Evolutionary conservation across 495 filamentous ascomycete genomes (phyloP), one percentile per base, ranked within the genome.

Genomic region (Trichocladium antarcticum): DNA sequence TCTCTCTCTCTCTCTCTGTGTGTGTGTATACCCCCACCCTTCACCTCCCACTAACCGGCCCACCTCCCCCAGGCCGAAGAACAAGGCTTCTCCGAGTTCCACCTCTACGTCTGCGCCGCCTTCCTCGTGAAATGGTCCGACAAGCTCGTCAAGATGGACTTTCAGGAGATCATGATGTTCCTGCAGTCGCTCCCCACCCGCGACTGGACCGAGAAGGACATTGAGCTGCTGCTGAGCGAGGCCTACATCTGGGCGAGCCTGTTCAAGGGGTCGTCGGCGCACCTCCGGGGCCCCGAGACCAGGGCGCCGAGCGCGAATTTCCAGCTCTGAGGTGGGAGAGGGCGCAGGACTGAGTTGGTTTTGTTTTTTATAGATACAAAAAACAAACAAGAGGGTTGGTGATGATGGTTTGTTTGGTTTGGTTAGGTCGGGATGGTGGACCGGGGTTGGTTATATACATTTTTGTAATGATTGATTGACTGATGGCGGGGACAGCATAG

Each of bases 111-210:
- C 27, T 98, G 92, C 64, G 92, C 92, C 45, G 92, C 92, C 39
- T 97, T 98, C 61, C 73, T 98, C n/a, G 92, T 97, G 27, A 96
- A 97, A 65, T 98, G 92, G 92, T 89, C 90, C 12, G 84, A 92
- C 55, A 84, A 89, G 60, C 75, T 98, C 35, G 78, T 87, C 27
- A 94, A 93, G 67, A 97, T 96, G 92, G 92, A 98, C 64, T 98
- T 94, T 56, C 74, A 95, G 73, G 90, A 95, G 62, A 81, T 94
- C 47, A 97, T 98, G 92, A 97, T 97, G 90, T 98, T 97, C 59
- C 72, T 98, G 22, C 92, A 98, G 69, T 85, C 89, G 29, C 68
- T 97, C 50, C 92, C 92, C 7, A 98, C 93, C n/a, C 81, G 82
- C 48, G 78, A 82, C 22, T 98, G 92, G 92, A 94, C 88, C 11